Base-by-base conservation (phyloP, 306 rosid species). In the Bauhinia variegata region DNA sequence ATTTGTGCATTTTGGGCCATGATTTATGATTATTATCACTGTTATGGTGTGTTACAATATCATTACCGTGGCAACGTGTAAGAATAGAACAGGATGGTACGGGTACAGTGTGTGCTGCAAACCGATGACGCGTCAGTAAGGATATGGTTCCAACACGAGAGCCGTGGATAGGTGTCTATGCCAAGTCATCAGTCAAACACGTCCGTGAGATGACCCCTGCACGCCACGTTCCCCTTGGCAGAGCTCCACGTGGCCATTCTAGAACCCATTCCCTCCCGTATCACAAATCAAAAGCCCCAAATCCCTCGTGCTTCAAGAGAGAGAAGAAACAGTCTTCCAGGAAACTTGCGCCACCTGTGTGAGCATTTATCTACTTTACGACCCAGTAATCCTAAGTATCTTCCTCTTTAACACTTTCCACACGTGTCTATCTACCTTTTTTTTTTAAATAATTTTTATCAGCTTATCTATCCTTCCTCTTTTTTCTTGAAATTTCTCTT, bases 161-260 rank as follows among this genome's bases (percentile, higher is more conserved):
- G 63, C 50, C 34, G 67, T 19, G 68, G 63, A 30, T 71, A 59
- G 1, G 67, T 8, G 37, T 0, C 63, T 16, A 11, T 36, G 78
- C 80, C 82, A 73, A 34, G 72, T 70, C 79, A 77, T 65, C 75
- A 61, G 74, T 78, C 62, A 72, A 75, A 72, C 50, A 33, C 34
- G 62, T 50, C 55, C 28, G 14, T 38, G 65, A 56, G 63, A 54
- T 63, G 73, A 84, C 63, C 72, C 70, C 75, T 68, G 50, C 78
- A 84, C 84, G 82, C 86, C 80, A 78, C 80, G 78, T 78, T 67
- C 67, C 54, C 70, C 1, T 12, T 50, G 9, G 54, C 54, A 63
- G 13, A 28, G 13, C 3, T 4, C 70, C 78, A 82, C 78, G 73
- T 49, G 85, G 73, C 60, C 11, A 30, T 74, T 32, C 69, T 64